These are phyloP conservation scores for Tolypocladium endophyticum DNA, from an alignment of 2,329 filamentous ascomycete genomes.

Conservation along the genomic window DNA sequence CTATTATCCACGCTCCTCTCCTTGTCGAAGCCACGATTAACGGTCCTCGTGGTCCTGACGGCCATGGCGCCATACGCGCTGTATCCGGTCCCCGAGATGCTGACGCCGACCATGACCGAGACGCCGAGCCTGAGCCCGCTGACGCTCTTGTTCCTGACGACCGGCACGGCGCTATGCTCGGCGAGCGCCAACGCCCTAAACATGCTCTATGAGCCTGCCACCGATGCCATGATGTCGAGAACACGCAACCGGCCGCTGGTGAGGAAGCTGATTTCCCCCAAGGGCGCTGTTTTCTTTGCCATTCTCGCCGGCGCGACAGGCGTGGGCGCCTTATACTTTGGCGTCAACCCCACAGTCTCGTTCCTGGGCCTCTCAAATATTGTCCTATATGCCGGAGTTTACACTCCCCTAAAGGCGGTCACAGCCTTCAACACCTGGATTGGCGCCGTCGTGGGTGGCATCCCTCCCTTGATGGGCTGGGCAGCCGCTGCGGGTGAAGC, in stretches of 20 bases:
- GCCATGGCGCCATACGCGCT: slow-evolving; percentile 86
- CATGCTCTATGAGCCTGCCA: slow-evolving; percentile 89
- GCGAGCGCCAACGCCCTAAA: slow-evolving; percentile 90
- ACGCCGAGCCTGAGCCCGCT: slow-evolving; percentile 81
- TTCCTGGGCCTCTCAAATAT: slow-evolving; percentile 81
- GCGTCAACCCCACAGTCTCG: slow-evolving; percentile 89
- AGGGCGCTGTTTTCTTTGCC: slow-evolving; percentile 69
- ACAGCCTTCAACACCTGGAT: slow-evolving; percentile 90
- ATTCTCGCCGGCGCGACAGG: slow-evolving; percentile 60
- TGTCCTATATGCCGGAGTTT: slow-evolving; percentile 77
- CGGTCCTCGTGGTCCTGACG: slow-evolving; percentile 80
- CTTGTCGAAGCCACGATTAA: slow-evolving; percentile 89
- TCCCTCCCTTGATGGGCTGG: slow-evolving; percentile 97
- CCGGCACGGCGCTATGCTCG: slow-evolving; percentile 79
- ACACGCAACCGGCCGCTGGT: slow-evolving; percentile 87
- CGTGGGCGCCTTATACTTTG: slow-evolving; percentile 66
- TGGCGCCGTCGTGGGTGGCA: slow-evolving; percentile 82
- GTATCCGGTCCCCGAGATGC: slow-evolving; percentile 82
- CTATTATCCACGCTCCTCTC: slow-evolving; percentile 73
- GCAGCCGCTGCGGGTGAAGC: slow-evolving; percentile 85
- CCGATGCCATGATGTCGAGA: slow-evolving; percentile 88
- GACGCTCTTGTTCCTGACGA: slow-evolving; percentile 84
- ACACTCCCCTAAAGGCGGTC: slow-evolving; percentile 85
- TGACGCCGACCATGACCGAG: slow-evolving; percentile 53
- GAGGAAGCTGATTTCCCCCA: slow-evolving; percentile 61